Evolutionary conservation across 352 stramenopile genomes (phyloP).

Genomic region (Phytophthora agathidicida): DNA sequence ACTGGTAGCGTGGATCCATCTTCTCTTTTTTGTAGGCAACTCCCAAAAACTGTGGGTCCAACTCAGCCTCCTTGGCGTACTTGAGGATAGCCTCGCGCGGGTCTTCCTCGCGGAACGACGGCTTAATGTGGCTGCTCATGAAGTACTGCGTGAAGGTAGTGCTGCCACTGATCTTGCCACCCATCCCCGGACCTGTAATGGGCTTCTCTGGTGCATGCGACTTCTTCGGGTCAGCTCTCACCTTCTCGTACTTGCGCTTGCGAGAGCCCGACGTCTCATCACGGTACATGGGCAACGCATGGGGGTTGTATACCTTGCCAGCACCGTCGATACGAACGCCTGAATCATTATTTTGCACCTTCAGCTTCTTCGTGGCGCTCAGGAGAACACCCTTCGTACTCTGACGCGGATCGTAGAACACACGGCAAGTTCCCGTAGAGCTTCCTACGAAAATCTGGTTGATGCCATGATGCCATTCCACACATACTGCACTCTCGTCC

Average conservation of each 20-base stretch:
- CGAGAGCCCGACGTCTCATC: constrained; percentile 53
- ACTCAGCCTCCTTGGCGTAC: constrained; percentile 78
- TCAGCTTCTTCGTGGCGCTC: constrained; percentile 82
- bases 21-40: constrained; percentile 68
- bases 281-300: constrained; percentile 84
- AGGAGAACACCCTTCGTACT: constrained; percentile 84
- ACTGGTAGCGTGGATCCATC: constrained; percentile 73
- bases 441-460: constrained; percentile 84
- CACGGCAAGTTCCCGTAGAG: constrained; percentile 63
- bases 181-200: constrained; percentile 76
- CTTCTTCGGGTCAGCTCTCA: constrained; percentile 68
- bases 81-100: constrained; percentile 87
- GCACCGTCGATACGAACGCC: constrained; percentile 74
- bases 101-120: constrained; percentile 85
- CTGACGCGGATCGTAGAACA: constrained; percentile 74
- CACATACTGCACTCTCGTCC: constrained; percentile 83
- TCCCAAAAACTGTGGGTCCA: constrained; percentile 73
- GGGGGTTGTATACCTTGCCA: constrained; percentile 76
- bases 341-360: constrained; percentile 57
- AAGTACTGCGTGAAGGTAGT: constrained; percentile 90
- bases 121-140: constrained; percentile 89
- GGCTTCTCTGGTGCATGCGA: constrained; percentile 81
- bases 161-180: constrained; percentile 77
- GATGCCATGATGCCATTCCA: constrained; percentile 86
- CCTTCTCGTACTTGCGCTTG: constrained; percentile 82